Evolutionary conservation across 2,329 filamentous ascomycete species (phyloP), one percentile per base, ranked within the genome.

Genomic region (Neodidymelliopsis sp.): DNA sequence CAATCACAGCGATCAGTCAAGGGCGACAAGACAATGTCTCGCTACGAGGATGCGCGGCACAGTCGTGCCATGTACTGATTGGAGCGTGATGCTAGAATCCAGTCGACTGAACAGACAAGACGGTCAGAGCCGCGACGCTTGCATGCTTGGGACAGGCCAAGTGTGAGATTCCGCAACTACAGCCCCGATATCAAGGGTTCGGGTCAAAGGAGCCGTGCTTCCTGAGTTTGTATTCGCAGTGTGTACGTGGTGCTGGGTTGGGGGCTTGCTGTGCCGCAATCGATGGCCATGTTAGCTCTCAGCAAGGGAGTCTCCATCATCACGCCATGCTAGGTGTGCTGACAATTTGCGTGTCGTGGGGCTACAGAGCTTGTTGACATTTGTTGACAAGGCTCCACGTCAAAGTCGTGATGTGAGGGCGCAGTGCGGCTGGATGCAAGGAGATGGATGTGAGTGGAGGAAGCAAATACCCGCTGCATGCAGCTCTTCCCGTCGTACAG

Each of bases 401-500:
- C 31, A 18, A 11, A 6, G 18, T 11, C 15, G 13, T 31, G 25
- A 37, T 12, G 20, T 27, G 34, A 38, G 15, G 34, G 28, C 15
- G 27, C 34, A 25, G 27, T 27, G 15, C 20, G 30, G 20, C n/a
- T 36, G 15, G 30, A 40, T 10, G 37, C 37, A 38, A 43, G 27
- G 28, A 24, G 28, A 9, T 34, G 22, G 23, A 22, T 16, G 38
- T 16, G 34, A 23, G 22, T 13, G 29, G 20, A 20, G 13, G 18
- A 27, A 22, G 20, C 16, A 22, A 8, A 27, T 6, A 30, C 9
- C n/a, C 12, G 20, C 19, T 25, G 27, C 20, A 31, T 24, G 39
- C 18, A 38, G 13, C 28, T 24, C 34, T 39, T 50, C 15, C 39
- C 40, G 39, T 44, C 16, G n/a, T 39, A 40, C 34, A 44, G 47